Base-by-base conservation (phyloP, 2,329 filamentous ascomycete species). In the Pestalotiopsis sp. region DNA sequence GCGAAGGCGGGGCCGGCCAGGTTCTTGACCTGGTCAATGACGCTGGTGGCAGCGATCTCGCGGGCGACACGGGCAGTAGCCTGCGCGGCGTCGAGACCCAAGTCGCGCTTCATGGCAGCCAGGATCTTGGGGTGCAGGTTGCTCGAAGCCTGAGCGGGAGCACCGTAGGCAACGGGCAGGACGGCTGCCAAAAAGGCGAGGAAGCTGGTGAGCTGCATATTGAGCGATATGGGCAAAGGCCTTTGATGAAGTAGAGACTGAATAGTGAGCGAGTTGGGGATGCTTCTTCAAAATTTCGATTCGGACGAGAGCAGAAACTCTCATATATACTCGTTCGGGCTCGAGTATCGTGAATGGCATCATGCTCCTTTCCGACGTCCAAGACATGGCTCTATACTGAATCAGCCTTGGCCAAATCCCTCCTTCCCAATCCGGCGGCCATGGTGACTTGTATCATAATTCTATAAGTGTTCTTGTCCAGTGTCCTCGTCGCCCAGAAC, bases 41-140 rank as follows among this genome's bases (percentile, higher is more conserved):
- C 71, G n/a, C 77, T 76, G 70, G 73, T 71, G 71, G 80, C 79
- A 70, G 71, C 70, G 71, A 79, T 71, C 72, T 82, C 80, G 14
- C 78, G 77, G 70, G 78, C 76, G 66, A 82, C 80, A 74, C 79
- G 80, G 70, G 77, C 77, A 69, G 75, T 77, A 36, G 80, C 80
- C 73, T 80, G 76, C 71, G 77, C 76, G 64, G 80, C 75, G 66
- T 81, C 76, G 23, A 82, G 77, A 14, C 80, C 80, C 65, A 82
- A 72, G 75, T 82, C 80, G 71, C 80, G 80, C 79, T 82, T 82
- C 80, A 82, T 82, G 73, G 80, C 80, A 70, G 77, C 79, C 64
- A 82, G 75, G 71, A 82, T 79, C 74, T 80, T 72, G 66, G 80
- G 80, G 75, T 82, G 80, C n/a, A 82, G 78, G 71, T 69, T 76